Conservation (phyloP, 768 basidiomycete species). For the Mycena rebaudengoi region DNA sequence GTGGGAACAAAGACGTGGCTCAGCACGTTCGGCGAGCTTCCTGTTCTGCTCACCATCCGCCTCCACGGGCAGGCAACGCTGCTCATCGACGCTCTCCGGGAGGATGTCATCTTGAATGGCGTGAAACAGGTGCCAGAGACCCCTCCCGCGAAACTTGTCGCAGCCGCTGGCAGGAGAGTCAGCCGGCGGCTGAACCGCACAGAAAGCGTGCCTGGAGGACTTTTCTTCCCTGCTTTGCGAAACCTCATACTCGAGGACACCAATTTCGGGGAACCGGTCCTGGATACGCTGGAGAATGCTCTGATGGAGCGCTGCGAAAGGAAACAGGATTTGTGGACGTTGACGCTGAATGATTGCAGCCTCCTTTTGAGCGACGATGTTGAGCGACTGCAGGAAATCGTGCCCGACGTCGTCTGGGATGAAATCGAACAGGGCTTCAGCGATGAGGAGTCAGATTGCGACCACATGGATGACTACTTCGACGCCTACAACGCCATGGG, state of each 20-base stretch:
- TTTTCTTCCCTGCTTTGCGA: slow-evolving; percentile 39
- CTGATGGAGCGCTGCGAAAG: slow-evolving; percentile 43
- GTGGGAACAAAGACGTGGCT: slow-evolving; percentile 32
- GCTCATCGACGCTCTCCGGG: slow-evolving; percentile 36
- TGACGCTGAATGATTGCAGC: slow-evolving; percentile 39
- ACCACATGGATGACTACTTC: not conserved
- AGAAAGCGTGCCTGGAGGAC: slow-evolving; percentile 19
- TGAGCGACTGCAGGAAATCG: slow-evolving; percentile 34
- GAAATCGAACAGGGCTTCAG: slow-evolving; percentile 33
- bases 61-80: slow-evolving; percentile 28
- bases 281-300: slow-evolving; percentile 28
- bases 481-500: not conserved
- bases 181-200: slow-evolving; percentile 15
- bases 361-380: slow-evolving; percentile 32
- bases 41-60: slow-evolving; percentile 35
- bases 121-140: slow-evolving; percentile 19
- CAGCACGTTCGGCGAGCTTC: slow-evolving; percentile 35
- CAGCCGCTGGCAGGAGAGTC: slow-evolving; percentile 18
- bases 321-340: slow-evolving; percentile 36
- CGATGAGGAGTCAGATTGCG: slow-evolving; percentile 32
- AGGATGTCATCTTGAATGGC: slow-evolving; percentile 22
- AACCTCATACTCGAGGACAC: slow-evolving; percentile 35
- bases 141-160: not conserved
- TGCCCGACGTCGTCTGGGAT: slow-evolving; percentile 47
- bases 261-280: slow-evolving; percentile 28